Percentiles rank a stretch among this genome's conserved stretches.
phyloP scores from a whole-genome alignment of 1,139 yeast species.

The Geotrichum candidum region DNA sequence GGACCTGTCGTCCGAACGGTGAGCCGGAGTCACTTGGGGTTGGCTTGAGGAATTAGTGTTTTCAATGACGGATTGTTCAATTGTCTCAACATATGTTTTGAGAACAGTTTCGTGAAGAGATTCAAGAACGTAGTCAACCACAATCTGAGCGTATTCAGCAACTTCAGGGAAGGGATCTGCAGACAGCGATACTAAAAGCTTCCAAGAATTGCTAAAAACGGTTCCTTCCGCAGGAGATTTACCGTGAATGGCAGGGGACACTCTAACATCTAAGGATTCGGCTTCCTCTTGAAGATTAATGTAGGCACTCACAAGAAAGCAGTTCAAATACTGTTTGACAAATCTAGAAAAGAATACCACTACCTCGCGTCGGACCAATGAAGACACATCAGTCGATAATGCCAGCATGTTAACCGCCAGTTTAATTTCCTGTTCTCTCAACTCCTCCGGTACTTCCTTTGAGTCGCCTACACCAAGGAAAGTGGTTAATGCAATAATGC shows the following conservation, averaged over 20 bases:
- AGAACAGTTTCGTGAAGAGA: constrained; percentile 59
- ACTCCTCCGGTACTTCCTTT: constrained; percentile 27
- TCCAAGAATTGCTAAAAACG: constrained; percentile 88
- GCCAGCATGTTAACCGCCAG: constrained; percentile 43
- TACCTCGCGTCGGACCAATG: constrained; percentile 81
- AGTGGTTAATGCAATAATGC: constrained; percentile 65
- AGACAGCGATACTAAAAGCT: constrained; percentile 67
- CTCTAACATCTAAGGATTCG: constrained; percentile 50
- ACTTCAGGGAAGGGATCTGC: constrained; percentile 91
- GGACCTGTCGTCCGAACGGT: constrained; percentile 2
- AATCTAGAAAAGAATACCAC: constrained; percentile 71
- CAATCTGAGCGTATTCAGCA: constrained; percentile 61
- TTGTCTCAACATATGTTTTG: constrained; percentile 28
- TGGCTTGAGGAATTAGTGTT: constrained; percentile 1
- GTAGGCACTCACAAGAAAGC: constrained; percentile 82
- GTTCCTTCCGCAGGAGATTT: constrained; percentile 42
- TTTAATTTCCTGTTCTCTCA: constrained; percentile 41
- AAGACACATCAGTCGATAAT: constrained; percentile 76
- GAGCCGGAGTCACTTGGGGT: neutral
- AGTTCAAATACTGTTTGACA: constrained; percentile 61
- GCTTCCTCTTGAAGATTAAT: constrained; percentile 80
- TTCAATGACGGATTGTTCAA: constrained; percentile 15
- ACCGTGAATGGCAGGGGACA: constrained; percentile 42
- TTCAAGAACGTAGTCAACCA: constrained; percentile 68
- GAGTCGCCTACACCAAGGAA: constrained; percentile 49